These are phyloP conservation scores for Calcarisporium arbuscula DNA, from an alignment of 2,329 filamentous ascomycete genomes.

Conservation along the genomic window DNA sequence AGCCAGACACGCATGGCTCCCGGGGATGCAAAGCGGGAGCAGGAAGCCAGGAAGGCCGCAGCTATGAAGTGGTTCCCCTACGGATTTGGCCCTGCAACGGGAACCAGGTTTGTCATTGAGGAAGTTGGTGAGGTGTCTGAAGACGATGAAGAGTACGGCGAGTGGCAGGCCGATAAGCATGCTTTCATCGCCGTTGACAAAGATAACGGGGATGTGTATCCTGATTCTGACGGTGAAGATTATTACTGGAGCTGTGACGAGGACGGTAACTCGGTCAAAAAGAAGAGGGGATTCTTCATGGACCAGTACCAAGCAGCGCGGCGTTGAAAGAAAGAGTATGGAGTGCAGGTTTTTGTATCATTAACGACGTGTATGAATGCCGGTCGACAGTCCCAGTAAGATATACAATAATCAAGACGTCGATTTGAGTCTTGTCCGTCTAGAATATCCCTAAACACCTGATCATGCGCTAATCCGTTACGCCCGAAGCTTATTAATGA, in stretches of 20 bases:
- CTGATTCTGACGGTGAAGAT: not conserved
- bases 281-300: conserved; percentile 7
- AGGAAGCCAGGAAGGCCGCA: conserved; percentile 30
- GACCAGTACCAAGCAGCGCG: conserved; percentile 10
- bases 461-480: no score
- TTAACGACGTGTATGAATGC: no score
- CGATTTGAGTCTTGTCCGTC: no score
- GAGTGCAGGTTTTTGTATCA: no score
- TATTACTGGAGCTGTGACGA: conserved; percentile 14
- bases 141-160: conserved; percentile 36
- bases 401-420: no score
- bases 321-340: no score
- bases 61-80: conserved; percentile 42
- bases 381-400: no score
- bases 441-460: no score
- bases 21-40: conserved; percentile 29
- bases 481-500: no score
- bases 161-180: conserved; percentile 27
- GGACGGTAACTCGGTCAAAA: conserved; percentile 3
- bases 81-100: conserved; percentile 36
- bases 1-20: conserved; percentile 14
- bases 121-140: conserved; percentile 36
- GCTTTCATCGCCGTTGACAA: conserved; percentile 8
- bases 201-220: not conserved
- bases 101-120: conserved; percentile 36